Conservation (phyloP, 257 asterid species). For the Solanum commersonii region DNA sequence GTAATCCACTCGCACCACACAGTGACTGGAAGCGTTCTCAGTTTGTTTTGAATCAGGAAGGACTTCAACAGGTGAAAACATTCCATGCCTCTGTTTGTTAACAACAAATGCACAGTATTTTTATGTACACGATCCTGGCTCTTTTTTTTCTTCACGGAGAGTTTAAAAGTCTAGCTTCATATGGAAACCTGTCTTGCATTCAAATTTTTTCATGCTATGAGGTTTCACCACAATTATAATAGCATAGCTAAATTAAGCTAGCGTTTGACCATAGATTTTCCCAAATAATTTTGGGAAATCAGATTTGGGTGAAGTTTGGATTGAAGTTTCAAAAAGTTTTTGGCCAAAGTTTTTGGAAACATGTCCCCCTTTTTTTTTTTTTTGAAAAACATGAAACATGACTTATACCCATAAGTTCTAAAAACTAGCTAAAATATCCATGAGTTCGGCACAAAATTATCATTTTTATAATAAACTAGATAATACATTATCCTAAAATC, state of each 20-base stretch:
- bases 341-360: neutral
- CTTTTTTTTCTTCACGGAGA: neutral
- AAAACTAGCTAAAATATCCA: neutral
- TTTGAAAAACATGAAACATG: neutral
- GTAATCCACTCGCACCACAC: constrained; percentile 87
- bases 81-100: neutral
- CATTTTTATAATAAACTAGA: neutral
- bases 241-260: neutral
- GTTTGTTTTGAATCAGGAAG: constrained; percentile 83
- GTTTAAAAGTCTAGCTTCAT: neutral
- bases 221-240: neutral
- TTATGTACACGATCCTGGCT: neutral
- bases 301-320: neutral
- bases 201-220: neutral
- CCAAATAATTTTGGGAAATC: neutral
- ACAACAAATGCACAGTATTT: neutral
- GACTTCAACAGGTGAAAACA: constrained; percentile 68
- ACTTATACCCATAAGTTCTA: neutral
- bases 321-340: neutral
- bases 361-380: neutral
- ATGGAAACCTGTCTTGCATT: neutral
- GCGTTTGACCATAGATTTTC: neutral
- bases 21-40: constrained; percentile 85
- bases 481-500: neutral
- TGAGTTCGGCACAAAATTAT: neutral